A percentile compares a stretch with the other conserved stretches of the same genome.
phyloP scores from a whole-genome alignment of 2,329 filamentous ascomycete genomes.

The Arthrobotrys conoides region DNA sequence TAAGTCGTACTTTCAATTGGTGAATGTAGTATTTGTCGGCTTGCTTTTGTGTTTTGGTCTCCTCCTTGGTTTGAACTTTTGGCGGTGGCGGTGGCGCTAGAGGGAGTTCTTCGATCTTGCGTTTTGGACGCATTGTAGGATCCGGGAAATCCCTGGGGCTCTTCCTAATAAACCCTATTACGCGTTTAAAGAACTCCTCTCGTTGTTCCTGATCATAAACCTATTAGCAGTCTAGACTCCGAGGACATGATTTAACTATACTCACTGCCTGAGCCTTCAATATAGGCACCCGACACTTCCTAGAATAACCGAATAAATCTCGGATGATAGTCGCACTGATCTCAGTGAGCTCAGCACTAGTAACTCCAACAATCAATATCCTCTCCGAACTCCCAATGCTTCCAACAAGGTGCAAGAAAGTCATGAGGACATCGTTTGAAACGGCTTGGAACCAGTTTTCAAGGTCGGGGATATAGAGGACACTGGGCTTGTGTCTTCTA shows the following conservation, averaged over 20 bases:
- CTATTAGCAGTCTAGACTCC: slow-evolving; percentile 6
- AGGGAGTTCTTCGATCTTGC: slow-evolving; percentile 82
- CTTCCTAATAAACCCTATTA: slow-evolving; percentile 83
- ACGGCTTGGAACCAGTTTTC: slow-evolving; percentile 87
- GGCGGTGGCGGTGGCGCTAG: slow-evolving; percentile 80
- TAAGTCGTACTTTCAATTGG: slow-evolving; percentile 86
- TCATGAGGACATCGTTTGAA: slow-evolving; percentile 77
- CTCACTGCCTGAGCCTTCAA: slow-evolving; percentile 76
- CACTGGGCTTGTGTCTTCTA: slow-evolving; percentile 92
- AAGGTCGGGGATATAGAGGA: slow-evolving; percentile 93
- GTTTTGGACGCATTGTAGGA: slow-evolving; percentile 85
- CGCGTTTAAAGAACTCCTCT: slow-evolving; percentile 82
- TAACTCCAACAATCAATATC: slow-evolving; percentile 86
- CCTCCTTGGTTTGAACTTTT: slow-evolving; percentile 79
- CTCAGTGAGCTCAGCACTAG: slow-evolving; percentile 77
- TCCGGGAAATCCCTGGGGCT: slow-evolving; percentile 89
- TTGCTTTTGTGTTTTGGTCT: slow-evolving; percentile 84
- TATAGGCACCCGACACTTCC: slow-evolving; percentile 81
- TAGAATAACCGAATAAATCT: slow-evolving; percentile 88
- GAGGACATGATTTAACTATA: slow-evolving; percentile 13
- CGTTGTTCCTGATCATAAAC: slow-evolving; percentile 72
- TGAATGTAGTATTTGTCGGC: slow-evolving; percentile 88
- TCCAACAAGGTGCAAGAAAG: slow-evolving; percentile 84
- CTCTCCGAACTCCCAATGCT: slow-evolving; percentile 91
- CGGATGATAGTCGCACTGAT: slow-evolving; percentile 76